These are phyloP conservation scores for Phytophthora citricola DNA, from an alignment of 352 stramenopile genomes.

Conservation along the genomic window DNA sequence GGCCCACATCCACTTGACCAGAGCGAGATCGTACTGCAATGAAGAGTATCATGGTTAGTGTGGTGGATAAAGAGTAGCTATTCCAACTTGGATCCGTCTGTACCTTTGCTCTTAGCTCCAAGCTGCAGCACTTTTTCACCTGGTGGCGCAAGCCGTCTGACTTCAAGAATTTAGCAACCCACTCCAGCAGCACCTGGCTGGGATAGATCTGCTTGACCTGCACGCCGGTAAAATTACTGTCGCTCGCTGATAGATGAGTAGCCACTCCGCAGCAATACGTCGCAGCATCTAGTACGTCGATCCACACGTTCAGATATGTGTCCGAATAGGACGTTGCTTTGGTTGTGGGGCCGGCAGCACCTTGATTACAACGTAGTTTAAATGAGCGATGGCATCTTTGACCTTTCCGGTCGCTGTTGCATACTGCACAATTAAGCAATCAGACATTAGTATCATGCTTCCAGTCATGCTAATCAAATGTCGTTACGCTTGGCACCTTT, in stretches of 20 bases:
- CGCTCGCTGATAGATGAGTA: slow-evolving; percentile 10
- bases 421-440: slow-evolving; percentile 44
- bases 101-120: slow-evolving; percentile 68
- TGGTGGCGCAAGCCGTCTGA: slow-evolving; percentile 50
- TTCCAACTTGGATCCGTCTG: background rate
- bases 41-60: slow-evolving; percentile 2
- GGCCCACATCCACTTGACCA: slow-evolving; percentile 84
- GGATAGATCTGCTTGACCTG: slow-evolving; percentile 61
- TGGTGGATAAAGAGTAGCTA: background rate
- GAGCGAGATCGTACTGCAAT: slow-evolving; percentile 65
- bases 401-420: slow-evolving; percentile 57
- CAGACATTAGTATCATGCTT: no score
- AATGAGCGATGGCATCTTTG: slow-evolving; percentile 57
- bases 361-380: slow-evolving; percentile 62
- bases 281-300: slow-evolving; percentile 62
- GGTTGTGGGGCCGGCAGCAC: slow-evolving; percentile 43
- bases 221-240: background rate
- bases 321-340: slow-evolving; percentile 52
- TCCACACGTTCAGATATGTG: slow-evolving; percentile 57
- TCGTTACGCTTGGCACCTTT: slow-evolving; percentile 45
- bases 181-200: slow-evolving; percentile 56
- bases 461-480: background rate
- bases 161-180: slow-evolving; percentile 51
- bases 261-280: slow-evolving; percentile 54
- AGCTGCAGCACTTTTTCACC: slow-evolving; percentile 55